Evolutionary conservation across 352 stramenopile genomes (phyloP).

Genomic region (Phytophthora megakarya): DNA sequence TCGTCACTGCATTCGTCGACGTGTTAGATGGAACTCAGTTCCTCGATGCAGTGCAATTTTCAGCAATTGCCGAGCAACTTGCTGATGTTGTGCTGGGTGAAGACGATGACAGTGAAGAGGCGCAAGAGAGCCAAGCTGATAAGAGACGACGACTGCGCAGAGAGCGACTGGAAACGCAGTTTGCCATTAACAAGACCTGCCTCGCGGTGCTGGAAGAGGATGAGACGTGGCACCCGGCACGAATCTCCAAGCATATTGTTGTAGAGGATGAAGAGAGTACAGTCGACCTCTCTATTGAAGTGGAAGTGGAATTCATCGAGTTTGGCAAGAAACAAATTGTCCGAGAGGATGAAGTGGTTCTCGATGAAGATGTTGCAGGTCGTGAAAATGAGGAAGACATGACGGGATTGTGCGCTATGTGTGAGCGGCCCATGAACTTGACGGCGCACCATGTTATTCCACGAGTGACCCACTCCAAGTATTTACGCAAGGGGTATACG

Average conservation of each 20-base stretch:
- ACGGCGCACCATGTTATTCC: slow-evolving; percentile 94
- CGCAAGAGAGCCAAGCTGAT: slow-evolving; percentile 32
- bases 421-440: slow-evolving; percentile 90
- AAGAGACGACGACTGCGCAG: slow-evolving; percentile 22
- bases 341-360: slow-evolving; percentile 59
- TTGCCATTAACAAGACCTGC: slow-evolving; percentile 62
- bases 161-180: slow-evolving; percentile 47
- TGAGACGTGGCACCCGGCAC: slow-evolving; percentile 71
- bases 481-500: slow-evolving; percentile 80
- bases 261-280: slow-evolving; percentile 10
- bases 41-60: slow-evolving; percentile 32
- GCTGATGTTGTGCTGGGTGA: slow-evolving; percentile 24
- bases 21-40: slow-evolving; percentile 52
- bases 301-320: slow-evolving; percentile 81
- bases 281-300: slow-evolving; percentile 15
- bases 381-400: slow-evolving; percentile 62
- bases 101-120: slow-evolving; percentile 21
- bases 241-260: slow-evolving; percentile 51
- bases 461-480: slow-evolving; percentile 76
- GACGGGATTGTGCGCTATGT: slow-evolving; percentile 84
- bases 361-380: slow-evolving; percentile 74
- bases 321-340: slow-evolving; percentile 77
- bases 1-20: slow-evolving; percentile 41
- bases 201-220: slow-evolving; percentile 75
- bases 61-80: slow-evolving; percentile 31